Percentiles rank a stretch among this genome's conserved stretches.
Evolutionary conservation across 2,329 filamentous ascomycete species (phyloP).

Genomic region (Clarireedia sp.): DNA sequence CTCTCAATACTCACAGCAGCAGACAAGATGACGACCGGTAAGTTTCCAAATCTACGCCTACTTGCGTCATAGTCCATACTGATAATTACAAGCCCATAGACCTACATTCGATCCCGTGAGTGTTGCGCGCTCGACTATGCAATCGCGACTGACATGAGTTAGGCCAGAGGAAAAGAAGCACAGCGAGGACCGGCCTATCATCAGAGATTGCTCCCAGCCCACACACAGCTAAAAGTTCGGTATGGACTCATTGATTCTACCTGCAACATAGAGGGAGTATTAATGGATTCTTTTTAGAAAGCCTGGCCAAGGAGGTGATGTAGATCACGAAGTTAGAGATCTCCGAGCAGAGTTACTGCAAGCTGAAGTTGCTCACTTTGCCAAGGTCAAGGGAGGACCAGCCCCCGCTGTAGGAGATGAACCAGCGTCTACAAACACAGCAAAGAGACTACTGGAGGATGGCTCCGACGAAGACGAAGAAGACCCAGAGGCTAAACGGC

Average conservation of each 20-base stretch:
- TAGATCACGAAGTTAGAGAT: conserved; percentile 64
- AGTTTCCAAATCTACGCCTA: background rate
- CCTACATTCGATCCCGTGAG: conserved; percentile 92
- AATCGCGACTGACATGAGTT: conserved; percentile 13
- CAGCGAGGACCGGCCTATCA: conserved; percentile 91
- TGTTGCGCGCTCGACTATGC: conserved; percentile 2
- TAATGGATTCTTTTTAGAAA: conserved; percentile 41
- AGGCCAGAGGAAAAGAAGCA: conserved; percentile 92
- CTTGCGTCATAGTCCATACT: conserved; percentile 8
- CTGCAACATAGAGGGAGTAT: background rate
- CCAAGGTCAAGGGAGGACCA: conserved; percentile 67
- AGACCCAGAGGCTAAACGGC: conserved; percentile 72
- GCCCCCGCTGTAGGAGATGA: conserved; percentile 39
- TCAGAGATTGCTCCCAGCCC: conserved; percentile 86
- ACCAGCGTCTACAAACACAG: conserved; percentile 45
- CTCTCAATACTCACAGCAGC: background rate
- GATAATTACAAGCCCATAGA: conserved; percentile 52
- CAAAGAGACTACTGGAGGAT: conserved; percentile 59
- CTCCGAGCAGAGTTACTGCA: conserved; percentile 82
- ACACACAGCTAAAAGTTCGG: conserved; percentile 86
- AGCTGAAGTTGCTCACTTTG: conserved; percentile 80
- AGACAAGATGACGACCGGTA: conserved; percentile 44
- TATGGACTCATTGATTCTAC: conserved; percentile 31
- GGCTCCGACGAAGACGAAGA: conserved; percentile 42
- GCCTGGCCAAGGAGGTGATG: conserved; percentile 81